These are phyloP conservation scores for Candida piceae DNA, from an alignment of 805 yeast genomes.

Conservation along the genomic window DNA sequence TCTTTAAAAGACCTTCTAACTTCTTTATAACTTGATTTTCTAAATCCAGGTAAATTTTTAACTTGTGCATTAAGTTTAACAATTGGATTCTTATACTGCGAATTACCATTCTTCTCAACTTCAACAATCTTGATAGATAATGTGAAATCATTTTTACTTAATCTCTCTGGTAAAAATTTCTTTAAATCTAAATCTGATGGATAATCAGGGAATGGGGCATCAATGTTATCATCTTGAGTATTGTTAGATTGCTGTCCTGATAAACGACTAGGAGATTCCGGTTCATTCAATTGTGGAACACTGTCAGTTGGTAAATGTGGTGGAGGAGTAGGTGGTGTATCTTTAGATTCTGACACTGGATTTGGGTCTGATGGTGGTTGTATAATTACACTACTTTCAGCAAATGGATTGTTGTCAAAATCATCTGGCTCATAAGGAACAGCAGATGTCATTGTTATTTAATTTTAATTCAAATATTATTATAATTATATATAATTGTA, in stretches of 20 bases:
- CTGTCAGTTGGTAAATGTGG: background rate
- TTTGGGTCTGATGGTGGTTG: slow-evolving; percentile 10
- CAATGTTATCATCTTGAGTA: slow-evolving; percentile 23
- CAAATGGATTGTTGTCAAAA: slow-evolving; percentile 58
- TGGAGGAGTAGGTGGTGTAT: background rate
- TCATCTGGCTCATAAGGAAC: slow-evolving; percentile 44
- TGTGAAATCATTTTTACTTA: slow-evolving; percentile 33
- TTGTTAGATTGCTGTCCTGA: too few relatives aligned
- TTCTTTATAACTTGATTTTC: slow-evolving; percentile 65
- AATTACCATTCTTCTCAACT: slow-evolving; percentile 59
- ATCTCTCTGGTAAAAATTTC: slow-evolving; percentile 47
- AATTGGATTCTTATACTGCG: slow-evolving; percentile 69
- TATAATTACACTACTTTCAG: slow-evolving; percentile 35
- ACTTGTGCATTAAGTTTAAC: slow-evolving; percentile 60
- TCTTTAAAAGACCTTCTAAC: slow-evolving; percentile 80
- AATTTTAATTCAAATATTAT: too few relatives aligned
- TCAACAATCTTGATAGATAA: slow-evolving; percentile 55
- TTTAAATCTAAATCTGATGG: slow-evolving; percentile 39
- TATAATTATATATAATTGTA: too few relatives aligned
- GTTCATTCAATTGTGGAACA: background rate
- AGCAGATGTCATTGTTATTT: slow-evolving; percentile 29
- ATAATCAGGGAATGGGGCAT: slow-evolving; percentile 20
- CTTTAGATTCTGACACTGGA: background rate
- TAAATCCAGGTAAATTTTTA: slow-evolving; percentile 63
- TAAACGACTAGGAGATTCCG: slow-evolving; percentile 13